Conservation (phyloP, 1,284 basidiomycete species). For the Mycosarcoma mackinlayi region DNA sequence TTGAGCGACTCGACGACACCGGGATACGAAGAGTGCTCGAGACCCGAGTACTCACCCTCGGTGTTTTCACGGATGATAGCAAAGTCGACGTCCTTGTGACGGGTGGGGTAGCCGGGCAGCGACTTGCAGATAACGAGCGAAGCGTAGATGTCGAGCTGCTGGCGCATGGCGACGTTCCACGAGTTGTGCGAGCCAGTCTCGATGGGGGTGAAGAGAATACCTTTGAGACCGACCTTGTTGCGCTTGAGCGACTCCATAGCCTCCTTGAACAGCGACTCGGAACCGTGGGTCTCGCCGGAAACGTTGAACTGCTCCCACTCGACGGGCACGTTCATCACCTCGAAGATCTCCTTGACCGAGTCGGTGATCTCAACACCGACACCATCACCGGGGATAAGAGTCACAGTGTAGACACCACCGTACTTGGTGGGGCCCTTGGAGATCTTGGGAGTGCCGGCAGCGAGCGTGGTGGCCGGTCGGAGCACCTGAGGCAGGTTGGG, state of each 20-base stretch:
- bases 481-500: conserved; percentile 50
- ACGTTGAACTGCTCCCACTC: conserved; percentile 99
- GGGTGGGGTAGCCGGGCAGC: conserved; percentile 94
- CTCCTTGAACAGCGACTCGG: conserved; percentile 95
- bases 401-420: conserved; percentile 78
- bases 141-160: conserved; percentile 98
- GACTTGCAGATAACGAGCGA: conserved; percentile 98
- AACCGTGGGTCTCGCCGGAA: conserved; percentile 91
- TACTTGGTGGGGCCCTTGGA: conserved; percentile 88
- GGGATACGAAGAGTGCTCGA: conserved; percentile 93
- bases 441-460: conserved; percentile 81
- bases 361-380: conserved; percentile 97
- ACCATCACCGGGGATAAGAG: conserved; percentile 69
- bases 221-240: conserved; percentile 98
- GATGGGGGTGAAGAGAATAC: conserved; percentile 98
- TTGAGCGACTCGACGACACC: conserved; percentile 99
- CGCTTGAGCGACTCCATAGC: conserved; percentile 90
- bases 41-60: conserved; percentile 98
- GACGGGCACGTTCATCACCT: conserved; percentile 95
- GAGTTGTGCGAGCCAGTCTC: conserved; percentile 96
- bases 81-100: conserved; percentile 96
- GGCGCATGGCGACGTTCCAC: conserved; percentile 99
- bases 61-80: conserved; percentile 99
- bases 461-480: conserved; percentile 77
- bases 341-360: conserved; percentile 99